Base-by-base conservation (phyloP, 306 rosid genomes). In the Malus asiatica region DNA sequence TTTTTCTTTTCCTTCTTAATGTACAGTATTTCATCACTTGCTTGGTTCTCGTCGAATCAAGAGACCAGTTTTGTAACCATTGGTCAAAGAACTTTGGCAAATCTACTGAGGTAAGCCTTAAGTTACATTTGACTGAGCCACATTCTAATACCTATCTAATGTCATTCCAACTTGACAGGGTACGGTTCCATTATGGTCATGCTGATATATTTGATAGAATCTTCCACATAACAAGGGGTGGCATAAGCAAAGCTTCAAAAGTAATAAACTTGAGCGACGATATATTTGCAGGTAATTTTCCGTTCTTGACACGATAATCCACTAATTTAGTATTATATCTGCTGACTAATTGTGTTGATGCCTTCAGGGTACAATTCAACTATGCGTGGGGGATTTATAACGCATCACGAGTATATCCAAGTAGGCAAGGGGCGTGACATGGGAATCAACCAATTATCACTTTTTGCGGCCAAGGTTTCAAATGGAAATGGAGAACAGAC, bases 401-500 rank as follows among this genome's bases (percentile, higher is more conserved):
- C 99, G 3, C 97, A 95, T 87, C 93, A 95, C 66, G 99, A 95
- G 83, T 95, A 95, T 84, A 92, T 95, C 76, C 99, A 95, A 89
- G 97, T 92, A 60, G 99, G 99, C 60, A 95, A 92, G 87, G 99
- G 97, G 63, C 89, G 99, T 76, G 97, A 95, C 68, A 96, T 95
- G 79, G 99, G 99, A 69, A 84, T 95, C 97, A 95, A 95, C 81
- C 99, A 92, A 81, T 88, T 95, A 86, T 95, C 99, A 61, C 91
- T 76, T 53, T 95, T 95, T 80, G 99, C 90, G 87, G 96, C 99
- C 59, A 95, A 95, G 86, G 97, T 95, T 77, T 96, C 99, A 68
- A 92, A 88, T 83, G 99, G 99, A 85, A 95, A 95, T 84, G 99
- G 97, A 87, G 99, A 95, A 82, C 97, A 95, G 79, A 88, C 99